These are phyloP conservation scores for Tricholoma hemisulphureum DNA, from an alignment of 768 basidiomycete genomes.

Conservation along the genomic window DNA sequence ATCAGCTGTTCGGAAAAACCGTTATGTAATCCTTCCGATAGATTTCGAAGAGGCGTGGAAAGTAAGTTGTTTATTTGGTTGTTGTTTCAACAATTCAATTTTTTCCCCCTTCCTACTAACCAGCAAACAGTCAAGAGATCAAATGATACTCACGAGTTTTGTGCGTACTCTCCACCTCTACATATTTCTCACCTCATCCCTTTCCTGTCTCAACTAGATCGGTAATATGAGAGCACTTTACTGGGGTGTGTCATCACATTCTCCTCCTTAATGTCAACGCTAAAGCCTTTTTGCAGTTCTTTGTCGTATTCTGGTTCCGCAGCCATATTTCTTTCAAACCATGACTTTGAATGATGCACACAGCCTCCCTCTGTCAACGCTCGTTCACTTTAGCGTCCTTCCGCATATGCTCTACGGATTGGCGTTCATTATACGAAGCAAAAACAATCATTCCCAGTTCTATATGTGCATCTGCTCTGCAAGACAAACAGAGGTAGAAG, in stretches of 20 bases:
- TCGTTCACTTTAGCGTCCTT: constrained; percentile 87
- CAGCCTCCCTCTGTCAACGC: constrained; percentile 27
- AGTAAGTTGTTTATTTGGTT: constrained; percentile 65
- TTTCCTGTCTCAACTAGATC: constrained; percentile 29
- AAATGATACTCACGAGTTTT: constrained; percentile 97
- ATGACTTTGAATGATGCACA: neutral
- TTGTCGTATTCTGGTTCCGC: constrained; percentile 16
- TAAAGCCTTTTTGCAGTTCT: constrained; percentile 3
- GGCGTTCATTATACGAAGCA: constrained; percentile 87
- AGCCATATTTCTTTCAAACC: constrained; percentile 14
- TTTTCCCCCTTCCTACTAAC: constrained; percentile 30
- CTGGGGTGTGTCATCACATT: constrained; percentile 18
- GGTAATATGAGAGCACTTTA: constrained; percentile 26
- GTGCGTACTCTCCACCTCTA: constrained; percentile 43
- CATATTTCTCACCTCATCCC: constrained; percentile 12
- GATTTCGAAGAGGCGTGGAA: constrained; percentile 99
- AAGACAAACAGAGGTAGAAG: constrained; percentile 22
- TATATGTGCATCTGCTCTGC: constrained; percentile 36
- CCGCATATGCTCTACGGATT: constrained; percentile 56
- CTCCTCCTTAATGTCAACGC: neutral
- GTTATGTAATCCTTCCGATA: constrained; percentile 92
- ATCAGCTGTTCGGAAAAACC: constrained; percentile 93
- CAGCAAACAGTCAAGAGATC: constrained; percentile 96
- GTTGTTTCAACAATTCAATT: constrained; percentile 31
- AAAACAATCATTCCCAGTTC: constrained; percentile 40